phyloP scores from a whole-genome alignment of 352 stramenopile genomes.

The Phytophthora sp. region DNA sequence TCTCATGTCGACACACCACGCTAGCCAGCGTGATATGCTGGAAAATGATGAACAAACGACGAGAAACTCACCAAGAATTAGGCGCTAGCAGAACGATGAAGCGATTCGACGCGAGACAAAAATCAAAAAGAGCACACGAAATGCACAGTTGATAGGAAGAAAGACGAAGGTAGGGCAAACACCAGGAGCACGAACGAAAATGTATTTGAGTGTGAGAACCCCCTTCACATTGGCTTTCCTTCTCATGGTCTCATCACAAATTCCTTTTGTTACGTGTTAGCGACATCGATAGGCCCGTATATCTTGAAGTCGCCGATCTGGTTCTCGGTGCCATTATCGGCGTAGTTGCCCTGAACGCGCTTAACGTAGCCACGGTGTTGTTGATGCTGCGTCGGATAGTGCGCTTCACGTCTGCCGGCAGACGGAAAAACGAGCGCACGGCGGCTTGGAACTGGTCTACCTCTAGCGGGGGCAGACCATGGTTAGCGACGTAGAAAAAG shows the following conservation, averaged over 20 bases:
- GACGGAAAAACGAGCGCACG: conserved; percentile 86
- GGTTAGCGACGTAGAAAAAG: conserved; percentile 94
- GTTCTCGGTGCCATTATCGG: conserved; percentile 91
- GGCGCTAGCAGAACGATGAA: conserved; percentile 28
- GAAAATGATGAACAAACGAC: conserved; percentile 31
- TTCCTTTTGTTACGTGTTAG: not conserved
- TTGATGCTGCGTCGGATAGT: conserved; percentile 65
- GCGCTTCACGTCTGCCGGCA: conserved; percentile 67
- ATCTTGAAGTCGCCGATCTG: conserved; percentile 88
- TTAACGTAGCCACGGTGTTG: conserved; percentile 95
- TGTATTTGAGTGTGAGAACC: conserved; percentile 28
- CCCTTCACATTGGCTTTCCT: conserved; percentile 12
- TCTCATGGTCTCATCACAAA: too few relatives aligned
- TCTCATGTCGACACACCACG: conserved; percentile 31
- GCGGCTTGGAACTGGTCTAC: conserved; percentile 70
- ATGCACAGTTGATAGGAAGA: conserved; percentile 34
- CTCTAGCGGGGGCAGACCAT: conserved; percentile 67
- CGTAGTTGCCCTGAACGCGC: conserved; percentile 92
- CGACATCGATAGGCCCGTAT: conserved; percentile 10
- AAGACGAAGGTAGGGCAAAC: conserved; percentile 3
- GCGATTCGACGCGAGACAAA: conserved; percentile 19
- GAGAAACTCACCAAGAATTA: conserved; percentile 35
- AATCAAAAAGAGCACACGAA: conserved; percentile 30
- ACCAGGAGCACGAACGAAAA: conserved; percentile 17
- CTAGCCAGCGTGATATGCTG: conserved; percentile 30